Base-by-base conservation (phyloP, 352 stramenopile genomes). In the Globisporangium irregulare region DNA sequence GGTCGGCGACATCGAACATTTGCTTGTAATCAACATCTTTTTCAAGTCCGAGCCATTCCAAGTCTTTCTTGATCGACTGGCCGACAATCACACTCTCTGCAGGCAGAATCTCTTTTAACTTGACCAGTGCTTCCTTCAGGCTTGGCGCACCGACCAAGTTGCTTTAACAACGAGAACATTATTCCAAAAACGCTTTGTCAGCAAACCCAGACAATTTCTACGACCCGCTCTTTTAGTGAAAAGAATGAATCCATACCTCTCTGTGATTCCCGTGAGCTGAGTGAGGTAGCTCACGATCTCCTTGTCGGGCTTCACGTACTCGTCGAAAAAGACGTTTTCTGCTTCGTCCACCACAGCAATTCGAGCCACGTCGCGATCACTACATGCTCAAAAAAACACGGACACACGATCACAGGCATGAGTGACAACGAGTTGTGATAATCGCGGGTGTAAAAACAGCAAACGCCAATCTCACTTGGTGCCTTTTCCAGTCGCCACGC, bases 41-140 rank as follows among this genome's bases (percentile, higher is more conserved):
- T 67, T 92, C 76, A 51, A 98, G 79, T 15, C 73, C 81, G 22
- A 97, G 84, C 93, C 93, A 98, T 53, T 96, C 85, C 14, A 97
- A 78, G 70, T 98, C 93, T 65, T 98, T 96, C 77, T 97, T 91
- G 64, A 98, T 97, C 27, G 87, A 94, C 70, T 98, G 93, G 10
- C 93, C 93, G 50, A 98, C 90, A 61, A 98, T 93, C 24, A 98
- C 86, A 41, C 84, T 90, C 64, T 97, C 76, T 22, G 80, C 75
- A 4, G 90, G 91, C 50, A 98, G 67, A 25, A 94, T 77, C 4
- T 60, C 58, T 51, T 90, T 90, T n/a, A 98, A 79, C 32, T 89
- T 64, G 46, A 86, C 65, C 14, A 97, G 71, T 34, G 92, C 91
- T 36, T 94, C 82, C 22, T 88, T 66, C 25, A 98, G 73, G 14